Evolutionary conservation across 2,329 filamentous ascomycete species (phyloP), one percentile per base, ranked within the genome.

Genomic region (Phialophora tarda): DNA sequence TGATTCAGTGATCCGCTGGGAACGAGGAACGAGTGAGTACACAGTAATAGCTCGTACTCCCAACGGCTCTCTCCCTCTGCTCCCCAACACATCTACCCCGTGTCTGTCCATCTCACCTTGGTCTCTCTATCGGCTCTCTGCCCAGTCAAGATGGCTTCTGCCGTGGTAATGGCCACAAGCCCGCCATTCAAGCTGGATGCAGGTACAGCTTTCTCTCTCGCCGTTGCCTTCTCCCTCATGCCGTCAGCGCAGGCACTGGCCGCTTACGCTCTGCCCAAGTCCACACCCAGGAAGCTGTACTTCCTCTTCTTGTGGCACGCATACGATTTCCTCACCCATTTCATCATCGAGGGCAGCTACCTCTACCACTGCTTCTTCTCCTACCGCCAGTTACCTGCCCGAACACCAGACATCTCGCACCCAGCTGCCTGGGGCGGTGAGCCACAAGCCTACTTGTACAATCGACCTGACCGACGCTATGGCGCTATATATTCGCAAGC

Each of bases 331-430:
- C 85, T 97, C 51, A 94, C 93, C 74, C 95, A 99, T 82, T 88
- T 96, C 79, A 83, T 92, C 77, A 90, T 98, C 77, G 94, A 98
- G 81, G 93, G 92, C 62, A 90, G 88, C 74, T 98, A 92, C 79
- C 87, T 97, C 26, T 97, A 93, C 84, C 92, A 96, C 81, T 96
- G 92, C 82, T 96, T 98, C 85, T 94, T 93, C 84, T 84, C 84
- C 71, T 88, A 82, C 73, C 78, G 79, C 56, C 74, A 77, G 23
- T 76, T 85, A 47, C 78, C 82, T 7, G 77, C 78, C 47, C 74
- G 73, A n/a, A 59, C 71, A 4, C 51, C 70, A 50, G 73, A 76
- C 60, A 71, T 71, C 47, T 71, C 74, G 17, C 70, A 74, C 62
- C 71, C 73, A 11, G 73, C 74, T 53, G 63, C 66, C 24, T 53